Conservation (phyloP, 257 asterid genomes). For the Cinchona pubescens region DNA sequence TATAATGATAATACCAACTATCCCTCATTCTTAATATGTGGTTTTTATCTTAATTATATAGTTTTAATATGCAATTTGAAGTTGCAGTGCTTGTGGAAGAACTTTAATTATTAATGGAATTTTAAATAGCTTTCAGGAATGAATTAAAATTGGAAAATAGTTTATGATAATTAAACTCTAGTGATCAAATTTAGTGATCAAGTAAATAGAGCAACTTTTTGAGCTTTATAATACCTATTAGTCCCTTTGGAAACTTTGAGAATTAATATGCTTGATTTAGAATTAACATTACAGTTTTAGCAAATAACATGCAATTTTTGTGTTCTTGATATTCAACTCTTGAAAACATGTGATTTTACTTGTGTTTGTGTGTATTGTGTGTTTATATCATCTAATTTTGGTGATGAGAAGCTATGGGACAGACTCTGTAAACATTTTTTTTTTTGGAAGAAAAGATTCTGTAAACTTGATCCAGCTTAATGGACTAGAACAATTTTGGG, state of each 20-base stretch:
- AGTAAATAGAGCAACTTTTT: not conserved
- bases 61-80: not conserved
- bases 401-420: not conserved
- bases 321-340: too few species aligned
- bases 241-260: not conserved
- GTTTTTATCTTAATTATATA: too few species aligned
- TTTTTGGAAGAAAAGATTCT: too few species aligned
- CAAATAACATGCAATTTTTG: too few species aligned
- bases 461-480: too few species aligned
- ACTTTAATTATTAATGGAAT: not conserved
- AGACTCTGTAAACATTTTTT: not conserved
- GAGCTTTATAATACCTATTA: not conserved
- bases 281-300: too few species aligned
- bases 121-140: not conserved
- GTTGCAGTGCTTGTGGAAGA: not conserved
- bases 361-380: too few species aligned
- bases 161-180: not conserved
- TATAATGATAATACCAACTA: not conserved
- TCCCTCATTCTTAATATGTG: not conserved
- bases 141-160: not conserved
- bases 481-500: too few species aligned
- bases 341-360: not conserved
- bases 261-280: too few species aligned
- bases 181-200: not conserved
- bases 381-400: not conserved